Base-by-base conservation (phyloP, 768 basidiomycete genomes). In the Dioszegia crocea region DNA sequence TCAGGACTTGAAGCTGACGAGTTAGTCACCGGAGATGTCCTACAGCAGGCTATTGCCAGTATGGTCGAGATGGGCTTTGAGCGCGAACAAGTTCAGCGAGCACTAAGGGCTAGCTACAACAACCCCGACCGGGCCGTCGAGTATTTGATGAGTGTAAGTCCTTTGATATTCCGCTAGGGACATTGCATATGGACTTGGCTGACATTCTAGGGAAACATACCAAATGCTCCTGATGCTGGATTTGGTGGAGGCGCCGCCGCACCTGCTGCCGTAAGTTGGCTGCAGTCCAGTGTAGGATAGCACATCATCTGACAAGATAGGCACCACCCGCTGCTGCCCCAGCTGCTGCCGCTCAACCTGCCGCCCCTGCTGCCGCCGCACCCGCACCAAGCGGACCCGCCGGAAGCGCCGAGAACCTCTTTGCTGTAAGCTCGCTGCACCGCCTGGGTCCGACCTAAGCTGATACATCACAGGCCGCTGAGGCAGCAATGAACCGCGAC, bases 121-220 rank as follows among this genome's bases (percentile, higher is more conserved):
- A 98, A 99, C 78, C 89, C 96, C 8, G 92, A 98, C 68, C 84
- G 96, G 29, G 96, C 96, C 6, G 94, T 91, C n/a, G 96, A 99
- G 76, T 99, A 99, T 77, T 80, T 99, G 56, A 87, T 98, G 84
- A 94, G 74, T 60, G 94, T 93, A 67, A 65, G 87, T 79, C 12
- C 31, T 9, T 3, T 38, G 2, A 40, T 5, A 40, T 6, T 33
- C 6, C 33, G 8, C 33, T 33, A 6, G 8, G 33, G 8, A 14
- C 12, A 19, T 27, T 53, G 19, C 12, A 16, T 45, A 12, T 14
- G 41, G n/a, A 56, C 29, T 1, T 27, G 19, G 46, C 59, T 65
- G 44, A 60, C 36, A 19, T 24, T 27, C n/a, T 23, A 70, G 67
- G 67, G 69, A 2, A 62, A 71, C 47, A 66, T 71, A 38, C 71